Percentiles rank a stretch among this genome's conserved stretches.
Conservation (phyloP, 2,329 filamentous ascomycete species). For the Hymenoscyphus fructigenus region DNA sequence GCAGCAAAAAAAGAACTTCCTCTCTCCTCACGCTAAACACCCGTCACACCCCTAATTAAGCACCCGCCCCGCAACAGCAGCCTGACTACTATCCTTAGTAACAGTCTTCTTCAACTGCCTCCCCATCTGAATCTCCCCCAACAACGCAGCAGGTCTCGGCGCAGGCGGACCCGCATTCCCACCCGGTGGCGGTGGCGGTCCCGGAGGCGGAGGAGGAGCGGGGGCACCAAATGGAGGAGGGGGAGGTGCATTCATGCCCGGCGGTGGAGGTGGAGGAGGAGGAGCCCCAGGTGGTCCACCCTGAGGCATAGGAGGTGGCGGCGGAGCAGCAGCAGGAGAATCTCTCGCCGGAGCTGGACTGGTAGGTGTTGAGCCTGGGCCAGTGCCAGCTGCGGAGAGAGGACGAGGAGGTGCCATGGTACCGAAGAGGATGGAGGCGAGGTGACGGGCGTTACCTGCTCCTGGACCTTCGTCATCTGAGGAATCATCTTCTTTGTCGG, state of each 20-base stretch:
- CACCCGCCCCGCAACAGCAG: conserved; percentile 75
- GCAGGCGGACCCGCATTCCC: conserved; percentile 42
- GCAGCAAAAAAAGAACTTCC: background rate
- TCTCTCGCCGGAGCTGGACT: conserved; percentile 41
- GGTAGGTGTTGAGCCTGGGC: conserved; percentile 47
- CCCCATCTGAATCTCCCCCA: conserved; percentile 82
- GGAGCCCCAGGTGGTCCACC: conserved; percentile 43
- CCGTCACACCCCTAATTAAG: conserved; percentile 34
- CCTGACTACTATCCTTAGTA: conserved; percentile 81
- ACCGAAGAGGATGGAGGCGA: conserved; percentile 93
- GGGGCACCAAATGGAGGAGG: conserved; percentile 37
- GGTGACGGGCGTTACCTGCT: conserved; percentile 81
- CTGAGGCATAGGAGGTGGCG: conserved; percentile 50
- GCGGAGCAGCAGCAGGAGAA: conserved; percentile 42
- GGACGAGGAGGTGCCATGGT: conserved; percentile 94
- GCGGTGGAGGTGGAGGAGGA: conserved; percentile 46
- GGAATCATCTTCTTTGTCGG: conserved; percentile 71
- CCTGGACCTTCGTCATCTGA: conserved; percentile 76
- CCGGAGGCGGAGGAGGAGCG: conserved; percentile 34
- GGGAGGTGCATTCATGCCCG: conserved; percentile 41
- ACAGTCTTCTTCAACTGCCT: conserved; percentile 79
- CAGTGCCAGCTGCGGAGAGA: conserved; percentile 77
- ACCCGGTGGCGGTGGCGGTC: conserved; percentile 36
- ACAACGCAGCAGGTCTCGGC: conserved; percentile 60
- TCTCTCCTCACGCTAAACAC: background rate